These are phyloP conservation scores for Neltuma alba DNA, from an alignment of 306 rosid genomes.

Conservation along the genomic window DNA sequence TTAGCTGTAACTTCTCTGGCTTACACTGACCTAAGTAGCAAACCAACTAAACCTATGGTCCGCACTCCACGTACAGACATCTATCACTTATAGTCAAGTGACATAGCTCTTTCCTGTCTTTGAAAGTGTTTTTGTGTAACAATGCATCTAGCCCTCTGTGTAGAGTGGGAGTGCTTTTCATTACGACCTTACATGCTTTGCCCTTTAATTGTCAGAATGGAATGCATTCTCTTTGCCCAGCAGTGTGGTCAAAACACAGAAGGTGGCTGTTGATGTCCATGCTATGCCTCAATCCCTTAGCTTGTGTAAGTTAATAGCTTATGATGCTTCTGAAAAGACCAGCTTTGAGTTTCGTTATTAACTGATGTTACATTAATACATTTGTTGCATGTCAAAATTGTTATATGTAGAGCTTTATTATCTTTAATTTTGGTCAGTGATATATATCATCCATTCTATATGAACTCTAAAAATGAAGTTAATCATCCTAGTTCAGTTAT, in stretches of 20 bases:
- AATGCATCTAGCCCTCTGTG: conserved; percentile 28
- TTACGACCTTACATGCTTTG: conserved; percentile 23
- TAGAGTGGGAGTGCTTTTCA: neutral
- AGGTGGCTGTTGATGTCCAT: conserved; percentile 97
- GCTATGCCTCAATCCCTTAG: conserved; percentile 88
- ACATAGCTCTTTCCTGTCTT: neutral
- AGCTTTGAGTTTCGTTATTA: conserved; percentile 9
- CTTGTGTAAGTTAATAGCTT: conserved; percentile 83
- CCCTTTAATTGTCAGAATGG: conserved; percentile 70
- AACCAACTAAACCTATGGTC: neutral
- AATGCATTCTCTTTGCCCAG: conserved; percentile 98
- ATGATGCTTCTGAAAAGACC: conserved; percentile 25
- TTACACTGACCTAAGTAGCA: neutral
- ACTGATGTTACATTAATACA: neutral
- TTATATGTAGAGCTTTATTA: conserved; percentile 1
- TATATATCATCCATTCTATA: neutral
- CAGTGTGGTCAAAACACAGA: conserved; percentile 97
- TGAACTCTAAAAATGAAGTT: neutral
- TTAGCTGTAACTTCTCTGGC: neutral
- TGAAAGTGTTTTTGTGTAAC: conserved; percentile 12
- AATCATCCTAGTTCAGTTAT: neutral
- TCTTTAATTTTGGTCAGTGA: neutral
- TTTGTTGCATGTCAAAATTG: conserved; percentile 8
- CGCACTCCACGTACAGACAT: neutral
- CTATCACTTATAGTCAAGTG: neutral